Evolutionary conservation across 768 basidiomycete genomes (phyloP).

Genomic region (Kwoniella newhampshirensis): DNA sequence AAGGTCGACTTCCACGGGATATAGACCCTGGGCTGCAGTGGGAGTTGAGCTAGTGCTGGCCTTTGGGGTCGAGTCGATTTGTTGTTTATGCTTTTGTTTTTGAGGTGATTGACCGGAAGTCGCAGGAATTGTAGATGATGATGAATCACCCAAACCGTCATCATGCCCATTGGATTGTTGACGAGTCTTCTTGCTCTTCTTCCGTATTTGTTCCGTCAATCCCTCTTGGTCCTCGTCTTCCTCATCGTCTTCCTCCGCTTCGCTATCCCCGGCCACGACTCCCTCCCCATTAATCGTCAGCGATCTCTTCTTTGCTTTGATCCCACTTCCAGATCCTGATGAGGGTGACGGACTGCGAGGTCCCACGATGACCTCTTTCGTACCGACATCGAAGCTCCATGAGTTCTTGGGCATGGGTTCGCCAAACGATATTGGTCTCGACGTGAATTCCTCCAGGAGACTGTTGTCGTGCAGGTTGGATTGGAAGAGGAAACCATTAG

Average conservation of each 20-base stretch:
- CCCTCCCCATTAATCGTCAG: too few species aligned
- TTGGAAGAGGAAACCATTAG: not conserved
- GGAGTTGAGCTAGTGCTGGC: not conserved
- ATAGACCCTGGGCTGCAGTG: conserved; percentile 7
- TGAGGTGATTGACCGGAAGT: conserved; percentile 2
- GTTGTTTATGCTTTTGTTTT: not conserved
- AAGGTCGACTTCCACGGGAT: conserved; percentile 10
- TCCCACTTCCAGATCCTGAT: not conserved
- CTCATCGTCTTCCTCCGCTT: too few species aligned
- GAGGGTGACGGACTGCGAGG: conserved; percentile 25
- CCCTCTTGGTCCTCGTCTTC: not conserved
- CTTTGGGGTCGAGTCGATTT: not conserved
- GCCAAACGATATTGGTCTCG: conserved; percentile 19
- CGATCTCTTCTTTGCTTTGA: too few species aligned
- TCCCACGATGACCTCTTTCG: conserved; percentile 24
- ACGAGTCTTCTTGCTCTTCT: not conserved
- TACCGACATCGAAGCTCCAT: conserved; percentile 9
- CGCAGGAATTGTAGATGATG: not conserved
- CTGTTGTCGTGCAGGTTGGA: not conserved
- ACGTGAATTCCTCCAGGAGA: conserved; percentile 23
- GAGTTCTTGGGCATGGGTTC: conserved; percentile 15
- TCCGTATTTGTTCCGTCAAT: not conserved
- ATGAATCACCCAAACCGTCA: not conserved
- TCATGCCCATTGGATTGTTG: not conserved
- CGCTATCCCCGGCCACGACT: not conserved